These are phyloP conservation scores for Pythium aquatile DNA, from an alignment of 352 stramenopile species.

Conservation along the genomic window DNA sequence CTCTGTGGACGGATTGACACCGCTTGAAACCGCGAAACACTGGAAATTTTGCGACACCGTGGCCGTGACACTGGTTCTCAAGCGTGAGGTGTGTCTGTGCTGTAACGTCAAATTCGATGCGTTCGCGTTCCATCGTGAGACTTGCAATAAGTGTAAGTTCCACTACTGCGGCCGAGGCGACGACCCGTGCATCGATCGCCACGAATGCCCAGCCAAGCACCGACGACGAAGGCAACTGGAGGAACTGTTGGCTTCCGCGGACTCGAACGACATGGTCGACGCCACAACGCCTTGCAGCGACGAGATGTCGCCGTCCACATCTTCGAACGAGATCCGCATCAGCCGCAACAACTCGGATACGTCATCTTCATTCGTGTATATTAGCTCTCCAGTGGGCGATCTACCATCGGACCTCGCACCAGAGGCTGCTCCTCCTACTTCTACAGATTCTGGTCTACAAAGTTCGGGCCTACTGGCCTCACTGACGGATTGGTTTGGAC, in stretches of 20 bases:
- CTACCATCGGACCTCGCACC: slow-evolving; percentile 14
- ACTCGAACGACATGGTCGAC: background rate
- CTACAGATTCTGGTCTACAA: slow-evolving; percentile 18
- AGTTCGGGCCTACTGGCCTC: slow-evolving; percentile 14
- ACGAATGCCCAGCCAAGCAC: slow-evolving; percentile 55
- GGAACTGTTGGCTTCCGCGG: background rate
- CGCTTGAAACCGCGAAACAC: slow-evolving; percentile 52
- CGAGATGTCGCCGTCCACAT: background rate
- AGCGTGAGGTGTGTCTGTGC: slow-evolving; percentile 72
- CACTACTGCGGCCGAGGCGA: slow-evolving; percentile 48
- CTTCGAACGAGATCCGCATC: slow-evolving; percentile 16
- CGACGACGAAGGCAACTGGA: slow-evolving; percentile 3
- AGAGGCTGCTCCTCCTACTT: slow-evolving; percentile 7
- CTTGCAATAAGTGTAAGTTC: slow-evolving; percentile 54
- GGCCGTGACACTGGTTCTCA: slow-evolving; percentile 60
- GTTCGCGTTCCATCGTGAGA: slow-evolving; percentile 49
- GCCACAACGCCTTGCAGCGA: background rate
- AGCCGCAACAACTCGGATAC: slow-evolving; percentile 40
- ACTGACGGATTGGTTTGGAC: slow-evolving; percentile 17
- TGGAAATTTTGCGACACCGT: slow-evolving; percentile 73
- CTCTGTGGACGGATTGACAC: slow-evolving; percentile 37
- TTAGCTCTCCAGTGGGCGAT: slow-evolving; percentile 34
- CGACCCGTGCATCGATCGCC: slow-evolving; percentile 55
- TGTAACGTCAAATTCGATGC: slow-evolving; percentile 76
- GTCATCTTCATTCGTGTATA: slow-evolving; percentile 49